Conservation (phyloP, 2,329 filamentous ascomycete genomes). For the Hortaea werneckii region DNA sequence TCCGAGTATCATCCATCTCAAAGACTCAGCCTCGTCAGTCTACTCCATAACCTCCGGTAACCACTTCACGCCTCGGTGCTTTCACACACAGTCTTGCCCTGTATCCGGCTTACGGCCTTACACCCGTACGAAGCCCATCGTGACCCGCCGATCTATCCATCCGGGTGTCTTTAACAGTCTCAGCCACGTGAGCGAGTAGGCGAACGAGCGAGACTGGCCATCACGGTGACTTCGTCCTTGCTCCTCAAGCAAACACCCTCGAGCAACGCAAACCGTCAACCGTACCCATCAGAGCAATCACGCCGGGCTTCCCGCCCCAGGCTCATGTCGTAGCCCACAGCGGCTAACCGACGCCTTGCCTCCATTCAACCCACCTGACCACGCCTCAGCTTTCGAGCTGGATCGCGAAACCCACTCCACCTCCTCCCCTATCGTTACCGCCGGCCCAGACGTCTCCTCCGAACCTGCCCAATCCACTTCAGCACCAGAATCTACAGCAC, state of each 20-base stretch:
- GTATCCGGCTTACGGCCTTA: too few species aligned
- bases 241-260: background rate
- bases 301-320: background rate
- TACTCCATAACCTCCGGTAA: too few species aligned
- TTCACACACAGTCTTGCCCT: too few species aligned
- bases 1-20: too few species aligned
- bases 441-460: conserved; percentile 20
- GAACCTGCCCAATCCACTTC: conserved; percentile 8
- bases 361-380: conserved; percentile 6
- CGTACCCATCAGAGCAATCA: background rate
- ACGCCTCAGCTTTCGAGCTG: conserved; percentile 19
- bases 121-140: too few species aligned
- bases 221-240: background rate
- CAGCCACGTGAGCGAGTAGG: too few species aligned
- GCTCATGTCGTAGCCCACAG: conserved; percentile 7
- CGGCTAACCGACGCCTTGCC: conserved; percentile 1
- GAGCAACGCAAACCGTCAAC: too few species aligned
- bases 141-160: too few species aligned
- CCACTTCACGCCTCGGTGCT: too few species aligned
- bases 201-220: background rate
- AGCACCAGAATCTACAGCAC: conserved; percentile 26
- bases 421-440: conserved; percentile 22
- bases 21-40: too few species aligned
- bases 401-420: conserved; percentile 16
- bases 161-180: too few species aligned